Conservation (phyloP, 768 basidiomycete species). For the Neoboletus magnificus region DNA sequence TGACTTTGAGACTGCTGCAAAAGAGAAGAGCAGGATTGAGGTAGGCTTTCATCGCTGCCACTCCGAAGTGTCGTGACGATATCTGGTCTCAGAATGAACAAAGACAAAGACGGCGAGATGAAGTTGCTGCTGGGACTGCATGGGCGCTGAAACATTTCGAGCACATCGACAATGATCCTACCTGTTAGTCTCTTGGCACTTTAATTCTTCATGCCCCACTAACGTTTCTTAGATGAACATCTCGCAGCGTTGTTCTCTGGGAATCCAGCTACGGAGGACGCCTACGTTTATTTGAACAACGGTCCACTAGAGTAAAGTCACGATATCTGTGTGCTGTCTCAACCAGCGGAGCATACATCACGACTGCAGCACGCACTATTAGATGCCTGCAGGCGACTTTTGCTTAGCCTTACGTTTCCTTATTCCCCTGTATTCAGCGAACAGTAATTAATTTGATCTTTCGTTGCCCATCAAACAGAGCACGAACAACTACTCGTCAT, state of each 20-base stretch:
- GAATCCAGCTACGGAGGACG: constrained; percentile 69
- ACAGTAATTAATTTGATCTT: constrained; percentile 12
- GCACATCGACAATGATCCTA: constrained; percentile 63
- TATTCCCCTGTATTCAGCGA: constrained; percentile 12
- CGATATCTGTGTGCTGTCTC: neutral
- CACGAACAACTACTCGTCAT: constrained; percentile 6
- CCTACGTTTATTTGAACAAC: constrained; percentile 67
- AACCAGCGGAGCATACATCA: constrained; percentile 1
- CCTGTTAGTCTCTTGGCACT: constrained; percentile 50
- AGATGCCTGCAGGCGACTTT: constrained; percentile 10
- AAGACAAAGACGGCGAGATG: constrained; percentile 83
- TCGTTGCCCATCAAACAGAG: neutral
- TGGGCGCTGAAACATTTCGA: constrained; percentile 82
- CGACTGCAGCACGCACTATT: neutral
- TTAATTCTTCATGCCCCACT: neutral
- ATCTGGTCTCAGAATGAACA: constrained; percentile 74
- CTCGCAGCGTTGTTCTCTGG: constrained; percentile 62
- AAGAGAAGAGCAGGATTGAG: constrained; percentile 90
- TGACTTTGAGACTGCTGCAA: constrained; percentile 87
- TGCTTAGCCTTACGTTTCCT: constrained; percentile 16
- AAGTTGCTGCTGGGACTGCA: constrained; percentile 61
- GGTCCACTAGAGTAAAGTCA: constrained; percentile 28
- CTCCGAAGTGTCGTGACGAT: neutral
- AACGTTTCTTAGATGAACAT: constrained; percentile 46
- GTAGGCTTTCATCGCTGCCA: constrained; percentile 35